phyloP scores from a whole-genome alignment of 2,329 filamentous ascomycete species.

The Mycogone perniciosa region DNA sequence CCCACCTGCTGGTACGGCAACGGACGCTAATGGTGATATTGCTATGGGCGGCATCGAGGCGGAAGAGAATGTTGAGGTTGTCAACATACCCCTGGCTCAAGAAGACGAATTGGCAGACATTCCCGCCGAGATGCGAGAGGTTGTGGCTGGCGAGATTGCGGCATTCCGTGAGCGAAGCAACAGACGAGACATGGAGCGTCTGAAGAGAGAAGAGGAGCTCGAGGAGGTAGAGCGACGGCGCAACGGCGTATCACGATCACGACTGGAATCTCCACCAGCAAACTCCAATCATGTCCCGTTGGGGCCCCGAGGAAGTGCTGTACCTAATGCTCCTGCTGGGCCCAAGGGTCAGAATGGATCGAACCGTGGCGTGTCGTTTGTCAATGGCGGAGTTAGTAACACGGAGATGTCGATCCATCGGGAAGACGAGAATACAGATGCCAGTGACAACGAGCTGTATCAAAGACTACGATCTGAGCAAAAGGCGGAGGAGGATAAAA shows the following conservation, averaged over 20 bases:
- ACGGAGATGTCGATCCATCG: slow-evolving; percentile 50
- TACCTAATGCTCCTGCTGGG: slow-evolving; percentile 68
- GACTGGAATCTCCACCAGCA: slow-evolving; percentile 65
- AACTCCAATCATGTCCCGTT: slow-evolving; percentile 52
- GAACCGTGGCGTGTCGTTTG: slow-evolving; percentile 58
- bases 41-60: slow-evolving; percentile 60
- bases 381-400: slow-evolving; percentile 69
- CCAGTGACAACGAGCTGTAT: slow-evolving; percentile 81
- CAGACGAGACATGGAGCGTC: slow-evolving; percentile 77
- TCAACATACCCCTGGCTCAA: slow-evolving; percentile 78
- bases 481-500: slow-evolving; percentile 69
- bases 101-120: slow-evolving; percentile 96
- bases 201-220: slow-evolving; percentile 84
- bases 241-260: slow-evolving; percentile 57
- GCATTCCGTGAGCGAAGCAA: slow-evolving; percentile 91
- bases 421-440: slow-evolving; percentile 82
- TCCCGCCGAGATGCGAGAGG: slow-evolving; percentile 90
- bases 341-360: slow-evolving; percentile 59
- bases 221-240: slow-evolving; percentile 77
- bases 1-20: slow-evolving; percentile 42
- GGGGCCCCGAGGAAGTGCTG: slow-evolving; percentile 36
- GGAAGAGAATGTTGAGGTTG: slow-evolving; percentile 69
- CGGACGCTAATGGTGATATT: slow-evolving; percentile 61
- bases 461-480: slow-evolving; percentile 63
- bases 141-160: slow-evolving; percentile 87